Base-by-base conservation (phyloP, 345 rosid species). In the Noccaea bulbosa region DNA sequence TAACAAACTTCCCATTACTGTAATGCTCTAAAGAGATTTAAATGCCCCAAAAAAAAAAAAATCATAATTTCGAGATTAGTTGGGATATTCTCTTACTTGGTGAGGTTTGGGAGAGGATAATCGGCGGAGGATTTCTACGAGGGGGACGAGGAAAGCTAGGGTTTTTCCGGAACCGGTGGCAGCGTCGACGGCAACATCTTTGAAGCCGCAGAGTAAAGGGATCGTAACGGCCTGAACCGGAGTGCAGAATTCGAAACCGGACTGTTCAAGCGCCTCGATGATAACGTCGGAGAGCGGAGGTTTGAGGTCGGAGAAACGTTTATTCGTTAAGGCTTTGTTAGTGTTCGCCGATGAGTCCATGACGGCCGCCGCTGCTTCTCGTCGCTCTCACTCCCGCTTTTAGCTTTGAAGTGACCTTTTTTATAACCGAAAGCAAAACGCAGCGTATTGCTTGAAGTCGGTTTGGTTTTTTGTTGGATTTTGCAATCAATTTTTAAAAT, bases 171-270 rank as follows among this genome's bases (percentile, higher is more conserved):
- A 86, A 67, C 94, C 94, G n/a, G 89, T 91, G 72, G 95, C 91
- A 43, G 97, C 97, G 73, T 91, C 98, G 72, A 91, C 96, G 16
- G 96, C 86, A 2, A 94, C 99, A 73, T 94, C 98, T 77, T 91
- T 91, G 82, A 76, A 83, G 77, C 80, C 57, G 80, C 99, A 91
- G 17, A 94, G 88, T 44, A 93, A 64, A 16, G 97, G 98, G 45
- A 93, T 89, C 2, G 97, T 84, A 14, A 89, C 90, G 30, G 88
- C 94, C 71, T 93, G 98, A 70, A 93, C 97, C 7, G 97, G 97
- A n/a, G 93, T 87, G 80, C 98, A 91, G 69, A 82, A 88, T 11
- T 88, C 79, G 77, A 94, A 94, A 22, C 87, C 87, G 30, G 82
- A 62, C 15, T 34, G 65, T 2, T 58, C 11, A 8, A 94, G 83